Evolutionary conservation across 495 filamentous ascomycete species (phyloP), one percentile per base, ranked within the genome.

Genomic region (Aspergillus asperescens): DNA sequence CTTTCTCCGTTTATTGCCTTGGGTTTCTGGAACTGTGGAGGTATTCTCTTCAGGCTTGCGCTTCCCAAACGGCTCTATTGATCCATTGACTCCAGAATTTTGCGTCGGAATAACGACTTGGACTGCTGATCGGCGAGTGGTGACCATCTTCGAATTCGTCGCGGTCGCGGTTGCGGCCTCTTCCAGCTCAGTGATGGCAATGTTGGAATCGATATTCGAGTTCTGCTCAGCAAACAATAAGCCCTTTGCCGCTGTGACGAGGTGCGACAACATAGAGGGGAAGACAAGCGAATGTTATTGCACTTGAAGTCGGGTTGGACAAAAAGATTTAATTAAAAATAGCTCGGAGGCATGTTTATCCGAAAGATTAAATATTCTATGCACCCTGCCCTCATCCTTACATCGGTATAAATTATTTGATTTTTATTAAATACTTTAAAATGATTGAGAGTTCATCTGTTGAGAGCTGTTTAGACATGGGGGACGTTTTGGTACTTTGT

Each of bases 181-280:
- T 19, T 52, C 53, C 44, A 56, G 44, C 38, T 48, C 53, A 45
- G 56, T 58, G 51, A 55, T 35, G 41, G 52, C 37, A 39, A 48
- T 51, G 48, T 49, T 56, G 35, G 55, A 51, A 50, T 60, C 54
- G 46, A 53, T 48, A 42, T 58, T 54, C 39, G 60, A 59, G 32
- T 70, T 58, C 13, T 62, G 53, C 59, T 62, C 32, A 31, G 42
- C 62, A 56, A 61, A 56, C 46, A 74, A 71, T 50, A 76, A 54
- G 59, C 71, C 71, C 59, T 72, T 76, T 52, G 73, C 73, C 31
- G 67, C 68, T 35, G 67, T 76, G 48, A 74, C 64, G 47, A 76
- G n/a, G 20, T 74, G 62, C 28, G 71, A 63, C 51, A 76, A 71
- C 73, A 76, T 74, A 73, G 62, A 68, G 59, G 45, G 7, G 29